Conservation (phyloP, 2,329 filamentous ascomycete species). For the Biscogniauxia marginata region DNA sequence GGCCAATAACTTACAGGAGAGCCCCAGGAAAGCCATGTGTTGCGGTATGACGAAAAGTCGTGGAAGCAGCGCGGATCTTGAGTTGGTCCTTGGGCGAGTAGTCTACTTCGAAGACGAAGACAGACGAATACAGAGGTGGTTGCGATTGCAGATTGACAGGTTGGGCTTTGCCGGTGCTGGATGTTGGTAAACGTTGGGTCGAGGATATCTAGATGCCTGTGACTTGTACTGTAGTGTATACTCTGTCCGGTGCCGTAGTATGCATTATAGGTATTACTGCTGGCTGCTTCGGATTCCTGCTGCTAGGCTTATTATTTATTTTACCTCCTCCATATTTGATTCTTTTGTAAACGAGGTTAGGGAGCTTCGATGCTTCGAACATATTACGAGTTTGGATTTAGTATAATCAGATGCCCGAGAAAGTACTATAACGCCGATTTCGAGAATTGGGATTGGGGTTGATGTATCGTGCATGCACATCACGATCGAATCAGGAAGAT, state of each 20-base stretch:
- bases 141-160: neutral
- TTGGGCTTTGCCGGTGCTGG: neutral
- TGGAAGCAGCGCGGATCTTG: conserved; percentile 2
- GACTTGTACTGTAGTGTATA: neutral
- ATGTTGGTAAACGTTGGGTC: neutral
- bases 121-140: neutral
- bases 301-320: no score
- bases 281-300: no score
- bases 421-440: no score
- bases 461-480: neutral
- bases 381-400: no score
- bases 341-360: no score
- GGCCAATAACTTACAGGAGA: conserved; percentile 22
- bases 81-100: conserved; percentile 1
- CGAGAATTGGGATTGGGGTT: no score
- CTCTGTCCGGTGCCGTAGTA: no score
- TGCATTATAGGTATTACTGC: no score
- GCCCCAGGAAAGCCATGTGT: conserved; percentile 31
- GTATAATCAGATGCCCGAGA: no score
- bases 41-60: conserved; percentile 26
- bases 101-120: conserved; percentile 1
- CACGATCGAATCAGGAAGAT: neutral
- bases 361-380: no score
- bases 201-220: neutral
- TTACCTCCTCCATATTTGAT: no score